Conservation (phyloP, 108 stramenopile genomes). For the Skeletonema potamos region DNA sequence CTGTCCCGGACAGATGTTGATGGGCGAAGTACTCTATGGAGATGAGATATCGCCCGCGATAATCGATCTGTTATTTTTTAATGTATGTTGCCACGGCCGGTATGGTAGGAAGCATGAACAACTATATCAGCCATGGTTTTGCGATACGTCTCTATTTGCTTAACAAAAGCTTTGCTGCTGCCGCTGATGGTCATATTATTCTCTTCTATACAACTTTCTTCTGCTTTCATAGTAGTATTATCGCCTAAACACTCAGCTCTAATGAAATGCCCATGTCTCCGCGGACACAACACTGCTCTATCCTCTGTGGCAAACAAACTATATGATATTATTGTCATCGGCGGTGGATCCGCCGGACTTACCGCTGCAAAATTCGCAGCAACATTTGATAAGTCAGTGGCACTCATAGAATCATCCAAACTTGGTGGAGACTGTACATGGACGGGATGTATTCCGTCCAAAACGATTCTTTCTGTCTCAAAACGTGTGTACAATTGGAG, state of each 20-base stretch:
- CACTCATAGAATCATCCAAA: constrained; percentile 66
- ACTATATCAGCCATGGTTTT: background rate
- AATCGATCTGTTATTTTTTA: too few species aligned
- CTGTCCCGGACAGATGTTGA: too few species aligned
- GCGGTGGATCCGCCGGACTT: constrained; percentile 77
- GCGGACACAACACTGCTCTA: background rate
- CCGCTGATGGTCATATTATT: background rate
- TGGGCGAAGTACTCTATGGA: too few species aligned
- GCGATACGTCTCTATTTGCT: background rate
- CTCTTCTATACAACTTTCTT: background rate
- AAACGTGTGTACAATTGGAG: constrained; percentile 51
- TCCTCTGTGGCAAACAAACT: background rate
- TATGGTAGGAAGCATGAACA: too few species aligned
- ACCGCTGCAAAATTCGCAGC: constrained; percentile 84
- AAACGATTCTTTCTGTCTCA: constrained; percentile 73
- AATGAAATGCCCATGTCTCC: background rate
- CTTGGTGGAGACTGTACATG: constrained; percentile 89
- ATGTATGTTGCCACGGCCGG: too few species aligned
- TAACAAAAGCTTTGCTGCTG: background rate
- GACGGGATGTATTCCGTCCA: constrained; percentile 87
- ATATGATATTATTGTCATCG: constrained; percentile 80
- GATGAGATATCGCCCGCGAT: too few species aligned
- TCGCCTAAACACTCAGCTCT: background rate
- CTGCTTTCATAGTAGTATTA: background rate
- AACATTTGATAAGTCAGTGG: constrained; percentile 60